phyloP scores from a whole-genome alignment of 1,139 yeast genomes.

The Geotrichum restrictum region DNA sequence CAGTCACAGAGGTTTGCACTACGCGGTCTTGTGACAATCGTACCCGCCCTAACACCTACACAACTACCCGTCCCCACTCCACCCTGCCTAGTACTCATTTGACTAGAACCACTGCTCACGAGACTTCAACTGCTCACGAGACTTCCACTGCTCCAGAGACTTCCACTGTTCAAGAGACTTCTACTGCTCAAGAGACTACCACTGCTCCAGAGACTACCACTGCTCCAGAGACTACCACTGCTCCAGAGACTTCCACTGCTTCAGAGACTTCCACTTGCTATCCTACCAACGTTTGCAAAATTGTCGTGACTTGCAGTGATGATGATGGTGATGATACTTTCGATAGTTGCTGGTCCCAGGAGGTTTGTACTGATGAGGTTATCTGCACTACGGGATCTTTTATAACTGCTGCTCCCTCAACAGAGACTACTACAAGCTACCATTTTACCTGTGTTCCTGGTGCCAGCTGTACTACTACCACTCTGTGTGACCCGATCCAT shows the following conservation, averaged over 20 bases:
- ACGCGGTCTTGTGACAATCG: no score
- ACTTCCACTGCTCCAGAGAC: no score
- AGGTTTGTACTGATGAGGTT: slow-evolving; percentile 36
- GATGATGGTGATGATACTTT: slow-evolving; percentile 35
- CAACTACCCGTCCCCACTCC: not conserved
- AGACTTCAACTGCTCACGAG: no score
- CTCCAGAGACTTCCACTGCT: slow-evolving; percentile 27
- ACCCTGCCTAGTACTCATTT: not conserved
- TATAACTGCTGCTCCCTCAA: not conserved
- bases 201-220: no score
- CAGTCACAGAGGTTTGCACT: no score
- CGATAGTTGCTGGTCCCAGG: slow-evolving; percentile 36
- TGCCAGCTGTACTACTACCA: no score
- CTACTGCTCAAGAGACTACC: no score
- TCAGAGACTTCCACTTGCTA: slow-evolving; percentile 27
- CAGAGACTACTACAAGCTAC: slow-evolving; percentile 2
- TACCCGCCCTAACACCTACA: not conserved
- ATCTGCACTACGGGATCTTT: slow-evolving; percentile 37
- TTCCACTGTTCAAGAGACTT: no score
- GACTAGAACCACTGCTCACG: no score
- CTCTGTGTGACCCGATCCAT: no score
- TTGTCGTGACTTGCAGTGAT: slow-evolving; percentile 8
- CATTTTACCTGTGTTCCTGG: slow-evolving; percentile 1
- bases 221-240: no score
- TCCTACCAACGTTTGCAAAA: slow-evolving; percentile 26